Evolutionary conservation across 257 asterid species (phyloP).

Genomic region (Pogostemon cablin): DNA sequence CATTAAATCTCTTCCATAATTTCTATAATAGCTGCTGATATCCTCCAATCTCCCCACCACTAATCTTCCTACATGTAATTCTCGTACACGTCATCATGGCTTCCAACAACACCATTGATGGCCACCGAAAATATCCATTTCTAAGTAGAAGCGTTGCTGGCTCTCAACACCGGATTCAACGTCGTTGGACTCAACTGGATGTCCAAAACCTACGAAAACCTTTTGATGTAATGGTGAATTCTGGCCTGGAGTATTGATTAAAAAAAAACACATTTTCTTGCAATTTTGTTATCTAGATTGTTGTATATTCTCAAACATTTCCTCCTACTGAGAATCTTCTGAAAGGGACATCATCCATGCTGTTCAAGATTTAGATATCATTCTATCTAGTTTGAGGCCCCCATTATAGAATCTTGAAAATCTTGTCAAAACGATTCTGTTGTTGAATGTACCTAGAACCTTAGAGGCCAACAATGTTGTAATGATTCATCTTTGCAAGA

Average conservation of each 20-base stretch:
- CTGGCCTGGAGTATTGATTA: constrained; percentile 61
- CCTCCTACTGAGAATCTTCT: constrained; percentile 1
- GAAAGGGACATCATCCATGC: constrained; percentile 29
- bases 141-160: too few relatives aligned
- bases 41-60: too few relatives aligned
- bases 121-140: too few relatives aligned
- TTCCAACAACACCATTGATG: too few relatives aligned
- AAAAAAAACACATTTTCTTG: not conserved
- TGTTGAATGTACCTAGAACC: constrained; percentile 3
- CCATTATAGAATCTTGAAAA: constrained; percentile 1
- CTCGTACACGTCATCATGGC: too few relatives aligned
- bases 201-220: not conserved
- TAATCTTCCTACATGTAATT: too few relatives aligned
- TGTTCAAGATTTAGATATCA: not conserved
- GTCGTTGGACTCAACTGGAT: too few relatives aligned
- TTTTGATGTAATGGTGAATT: constrained; percentile 45
- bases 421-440: not conserved
- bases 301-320: not conserved
- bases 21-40: too few relatives aligned
- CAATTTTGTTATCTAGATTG: constrained; percentile 18
- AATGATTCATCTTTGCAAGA: constrained; percentile 12
- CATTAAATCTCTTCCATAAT: too few relatives aligned
- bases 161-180: too few relatives aligned
- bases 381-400: not conserved
- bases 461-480: constrained; percentile 19